Conservation (phyloP, 257 asterid species). For the Forsythia suspensa region DNA sequence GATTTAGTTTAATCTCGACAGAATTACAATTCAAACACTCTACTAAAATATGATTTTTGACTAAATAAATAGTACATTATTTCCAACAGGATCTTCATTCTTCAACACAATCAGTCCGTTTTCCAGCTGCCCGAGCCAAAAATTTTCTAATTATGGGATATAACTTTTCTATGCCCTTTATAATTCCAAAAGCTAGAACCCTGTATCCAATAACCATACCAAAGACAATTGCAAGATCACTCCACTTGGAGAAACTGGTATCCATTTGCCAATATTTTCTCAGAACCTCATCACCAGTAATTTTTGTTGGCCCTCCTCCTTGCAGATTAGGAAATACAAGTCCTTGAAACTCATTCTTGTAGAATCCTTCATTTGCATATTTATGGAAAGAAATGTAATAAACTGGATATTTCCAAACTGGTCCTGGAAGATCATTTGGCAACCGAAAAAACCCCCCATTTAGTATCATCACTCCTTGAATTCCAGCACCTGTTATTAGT, state of each 20-base stretch:
- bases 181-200: constrained; percentile 39
- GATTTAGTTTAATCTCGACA: too few relatives aligned
- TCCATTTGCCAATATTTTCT: constrained; percentile 54
- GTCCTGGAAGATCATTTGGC: constrained; percentile 55
- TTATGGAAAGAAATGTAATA: constrained; percentile 54
- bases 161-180: constrained; percentile 35
- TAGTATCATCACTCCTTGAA: constrained; percentile 60
- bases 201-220: constrained; percentile 51
- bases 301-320: constrained; percentile 25
- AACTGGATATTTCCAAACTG: constrained; percentile 57
- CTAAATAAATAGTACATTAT: too few relatives aligned
- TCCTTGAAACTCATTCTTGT: constrained; percentile 56
- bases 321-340: constrained; percentile 30
- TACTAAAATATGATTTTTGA: too few relatives aligned
- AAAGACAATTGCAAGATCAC: constrained; percentile 43
- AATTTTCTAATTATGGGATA: constrained; percentile 27
- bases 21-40: too few relatives aligned
- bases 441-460: constrained; percentile 55
- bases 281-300: constrained; percentile 47
- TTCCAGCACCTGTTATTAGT: constrained; percentile 55
- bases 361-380: constrained; percentile 56
- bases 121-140: not conserved
- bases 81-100: not conserved
- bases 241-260: constrained; percentile 58
- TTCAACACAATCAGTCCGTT: not conserved